Base-by-base conservation (phyloP, 2,329 filamentous ascomycete genomes). In the Hysterium pulicare region DNA sequence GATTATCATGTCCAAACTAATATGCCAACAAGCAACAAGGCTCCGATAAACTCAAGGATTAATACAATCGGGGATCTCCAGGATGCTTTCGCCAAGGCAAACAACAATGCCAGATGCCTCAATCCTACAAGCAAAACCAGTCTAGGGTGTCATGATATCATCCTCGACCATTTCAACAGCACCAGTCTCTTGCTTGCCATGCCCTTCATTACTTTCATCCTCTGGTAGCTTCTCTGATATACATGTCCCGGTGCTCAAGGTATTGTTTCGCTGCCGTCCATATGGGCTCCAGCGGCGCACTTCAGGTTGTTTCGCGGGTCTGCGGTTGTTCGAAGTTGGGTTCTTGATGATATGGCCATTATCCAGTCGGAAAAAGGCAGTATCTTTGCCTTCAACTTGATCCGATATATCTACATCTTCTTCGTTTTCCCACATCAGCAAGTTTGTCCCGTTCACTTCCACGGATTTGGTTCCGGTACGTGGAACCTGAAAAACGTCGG, bases 391-490 rank as follows among this genome's bases (percentile, higher is more conserved):
- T 31, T 68, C 64, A 9, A 66, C 49, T 33, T 67, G 59, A 40
- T 68, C 65, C 0, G 63, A 66, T 13, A 69, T 65, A 36, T 66
- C 62, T 2, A 57, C 59, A 28, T 64, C 57, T 32, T 60, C 64
- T 42, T 67, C 66, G 26, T 67, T 63, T 40, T 67, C 62, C 65
- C 65, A 69, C 4, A 69, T 57, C 60, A 65, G 65, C 32, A 68
- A 51, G 32, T 68, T 66, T 3, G 65, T 63, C 3, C 59, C 64
- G 35, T 64, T 64, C 41, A 68, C 58, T 26, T 67, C 62, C 10
- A 64, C 57, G 1, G 62, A 64, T 17, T 52, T 52, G 30, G 65
- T 61, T 5, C 65, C 65, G 8, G 58, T 68, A 3, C 64, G 54
- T n/a, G 65, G 64, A n/a, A 68, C 62, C 33, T 62, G 58, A 38